Evolutionary conservation across 2,329 filamentous ascomycete species (phyloP), one percentile per base, ranked within the genome.

Genomic region (Fusarium decemcellulare): DNA sequence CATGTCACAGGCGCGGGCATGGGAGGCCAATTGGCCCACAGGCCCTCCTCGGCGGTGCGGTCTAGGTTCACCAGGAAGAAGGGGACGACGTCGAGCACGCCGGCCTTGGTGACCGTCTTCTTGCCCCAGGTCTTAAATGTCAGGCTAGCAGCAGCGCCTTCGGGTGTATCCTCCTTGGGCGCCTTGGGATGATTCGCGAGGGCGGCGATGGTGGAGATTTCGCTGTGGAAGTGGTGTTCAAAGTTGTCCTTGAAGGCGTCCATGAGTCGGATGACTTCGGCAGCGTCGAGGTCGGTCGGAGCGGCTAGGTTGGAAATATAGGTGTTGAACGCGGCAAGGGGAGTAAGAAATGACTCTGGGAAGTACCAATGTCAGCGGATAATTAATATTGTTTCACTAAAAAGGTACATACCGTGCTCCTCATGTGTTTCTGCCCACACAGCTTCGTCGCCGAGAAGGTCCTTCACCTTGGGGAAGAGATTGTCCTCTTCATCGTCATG

Each of bases 31-130:
- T 85, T 84, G 12, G 81, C 82, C 88, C 89, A 91, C 72, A 83
- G 76, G 27, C 88, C 88, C 7, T 85, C 85, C 77, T 92, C 90
- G 14, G 81, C 83, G 4, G 85, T 88, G 43, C 81, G 78, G 75
- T 92, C 90, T 23, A 90, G 78, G 73, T 91, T 91, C 68, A 90
- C 77, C 59, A 91, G 74, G 80, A 91, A 90, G 72, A 92, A 91
- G 2, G 89, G 88, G 15, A 91, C 85, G 0, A 89, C 88, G 63
- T 91, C 88, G 16, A 84, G 80, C 39, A 84, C 81, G 30, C 87
- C 87, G 0, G 87, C 88, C 78, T 90, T 90, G 50, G 82, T 86
- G n/a, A 91, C 86, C 2, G 88, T 90, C 75, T 82, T 86, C 82
- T 90, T 90, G 62, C 88, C 88, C 88, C 88, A 90, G 2, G 81